Base-by-base conservation (phyloP, 257 asterid genomes). In the Solanum verrucosum region DNA sequence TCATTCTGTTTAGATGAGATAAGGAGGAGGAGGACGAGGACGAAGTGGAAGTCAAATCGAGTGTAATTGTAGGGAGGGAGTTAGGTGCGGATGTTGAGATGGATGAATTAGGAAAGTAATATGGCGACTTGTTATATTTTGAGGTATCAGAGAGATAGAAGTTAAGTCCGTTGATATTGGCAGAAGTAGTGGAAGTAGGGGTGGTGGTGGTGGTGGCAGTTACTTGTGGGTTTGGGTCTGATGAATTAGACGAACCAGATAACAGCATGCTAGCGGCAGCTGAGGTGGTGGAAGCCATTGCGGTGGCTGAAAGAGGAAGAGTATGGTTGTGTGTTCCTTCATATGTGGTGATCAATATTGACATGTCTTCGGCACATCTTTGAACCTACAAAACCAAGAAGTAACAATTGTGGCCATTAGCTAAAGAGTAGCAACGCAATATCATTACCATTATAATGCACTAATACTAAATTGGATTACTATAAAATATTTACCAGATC, bases 271-370 rank as follows among this genome's bases (percentile, higher is more conserved):
- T 92, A 46, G 98, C 98, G 2, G 98, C 99, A 0, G 52, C 83
- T 10, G 83, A 74, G 13, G 99, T 97, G 90, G 99, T 95, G 92
- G 98, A 96, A 21, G 99, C 99, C 96, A 97, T 95, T 77, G 98
- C 95, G 0, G 98, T 96, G 86, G 99, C 99, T 1, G 98, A 91
- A 46, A 90, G 86, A 1, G 99, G 95, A 67, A 97, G 99, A 3
- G 97, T 93, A 49, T 97, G 99, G 91, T 89, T 96, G 92, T 97
- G 99, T 25, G 98, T 96, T 81, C 99, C 99, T 94, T 97, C 99
- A 70, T 97, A 97, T 1, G 99, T 97, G 11, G 98, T 95, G 90
- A 89, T 95, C 90, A 97, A 90, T 83, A 97, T 92, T n/a, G 99
- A 92, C 96, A 96, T 93, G 89, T 97, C 99, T 72, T 97, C 96